Conservation (phyloP, 2,329 filamentous ascomycete species). For the Epichloe coenophiala region DNA sequence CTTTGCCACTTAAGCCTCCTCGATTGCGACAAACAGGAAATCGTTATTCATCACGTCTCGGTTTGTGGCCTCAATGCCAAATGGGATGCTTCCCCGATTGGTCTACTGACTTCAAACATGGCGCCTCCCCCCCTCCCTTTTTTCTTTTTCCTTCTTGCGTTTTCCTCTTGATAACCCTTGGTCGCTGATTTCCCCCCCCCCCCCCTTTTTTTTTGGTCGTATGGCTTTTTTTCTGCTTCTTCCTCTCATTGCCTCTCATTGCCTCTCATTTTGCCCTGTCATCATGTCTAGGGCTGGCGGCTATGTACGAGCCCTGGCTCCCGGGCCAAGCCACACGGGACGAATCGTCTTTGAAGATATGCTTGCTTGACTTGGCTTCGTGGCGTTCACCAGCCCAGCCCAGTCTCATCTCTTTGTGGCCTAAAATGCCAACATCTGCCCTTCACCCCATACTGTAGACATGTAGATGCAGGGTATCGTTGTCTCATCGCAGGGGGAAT, state of each 20-base stretch:
- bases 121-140: neutral
- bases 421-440: too few relatives aligned
- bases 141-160: neutral
- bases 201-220: neutral
- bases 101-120: too few relatives aligned
- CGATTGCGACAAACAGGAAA: neutral
- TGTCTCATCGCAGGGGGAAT: too few relatives aligned
- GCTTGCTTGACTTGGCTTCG: too few relatives aligned
- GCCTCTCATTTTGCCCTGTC: too few relatives aligned
- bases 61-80: neutral
- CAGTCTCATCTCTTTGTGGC: too few relatives aligned
- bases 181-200: neutral
- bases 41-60: neutral
- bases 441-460: too few relatives aligned
- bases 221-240: neutral
- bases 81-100: slow-evolving; percentile 2
- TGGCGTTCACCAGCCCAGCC: too few relatives aligned
- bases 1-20: neutral
- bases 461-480: too few relatives aligned
- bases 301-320: neutral
- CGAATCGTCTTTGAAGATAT: neutral
- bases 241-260: neutral
- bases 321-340: neutral
- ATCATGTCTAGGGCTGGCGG: neutral
- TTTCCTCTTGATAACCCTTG: neutral